Base-by-base conservation (phyloP, 2,329 filamentous ascomycete genomes). In the Aspergillus felis region DNA sequence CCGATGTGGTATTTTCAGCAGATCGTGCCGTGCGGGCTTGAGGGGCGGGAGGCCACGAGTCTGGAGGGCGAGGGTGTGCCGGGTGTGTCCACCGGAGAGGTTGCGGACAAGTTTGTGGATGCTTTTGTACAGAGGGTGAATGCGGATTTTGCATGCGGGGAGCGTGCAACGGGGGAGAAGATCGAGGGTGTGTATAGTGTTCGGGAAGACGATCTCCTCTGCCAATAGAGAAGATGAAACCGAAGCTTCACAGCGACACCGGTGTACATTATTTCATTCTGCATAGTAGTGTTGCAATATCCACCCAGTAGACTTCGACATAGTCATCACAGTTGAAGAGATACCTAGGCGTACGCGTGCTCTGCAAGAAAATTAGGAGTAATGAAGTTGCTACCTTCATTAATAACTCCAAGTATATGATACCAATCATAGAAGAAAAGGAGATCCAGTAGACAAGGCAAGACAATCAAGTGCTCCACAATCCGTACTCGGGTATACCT, bases 11-110 rank as follows among this genome's bases (percentile, higher is more conserved):
- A 84, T 67, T 77, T 79, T 51, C 78, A 82, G 25, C 82, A 92
- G 60, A 96, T 97, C 72, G 87, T 92, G n/a, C 89, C 92, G 14
- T 97, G 93, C 79, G 94, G 94, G 0, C 75, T 97, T 42, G 86
- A 88, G 60, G 92, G 89, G 25, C 90, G 89, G 76, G 80, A 82
- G 59, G 87, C 90, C 54, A 95, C 91, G n/a, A 92, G 85, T 71
- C 81, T 96, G 57, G 78, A 79, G 61, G 79, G 77, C 42, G 82
- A 89, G 72, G 72, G 73, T 1, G 68, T 71, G 1, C 12, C 27
- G 7, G 66, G 62, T 4, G 64, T 71, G 4, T 55, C 44, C 1
- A 56, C 76, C 54, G 64, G 86, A 35, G 68, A 73, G 54, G 72
- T 76, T 55, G 74, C 73, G 6, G 59, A 54, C 24, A 58, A 61